phyloP scores from a whole-genome alignment of 1,139 yeast genomes.

The Arxiozyma slooffiae region DNA sequence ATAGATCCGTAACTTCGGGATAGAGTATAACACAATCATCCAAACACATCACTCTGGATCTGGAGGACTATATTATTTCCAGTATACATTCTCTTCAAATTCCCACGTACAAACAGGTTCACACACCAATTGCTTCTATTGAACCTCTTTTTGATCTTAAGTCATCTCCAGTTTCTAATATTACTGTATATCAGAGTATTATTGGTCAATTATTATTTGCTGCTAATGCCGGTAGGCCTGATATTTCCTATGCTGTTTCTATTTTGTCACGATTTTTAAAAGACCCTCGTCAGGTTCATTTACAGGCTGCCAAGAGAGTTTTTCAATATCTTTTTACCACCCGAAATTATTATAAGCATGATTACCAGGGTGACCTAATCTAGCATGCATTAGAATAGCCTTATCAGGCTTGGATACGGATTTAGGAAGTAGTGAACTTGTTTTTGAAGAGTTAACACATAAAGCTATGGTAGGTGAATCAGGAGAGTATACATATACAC shows the following conservation, averaged over 20 bases:
- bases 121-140: background rate
- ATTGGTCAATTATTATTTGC: slow-evolving; percentile 5
- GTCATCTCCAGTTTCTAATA: background rate
- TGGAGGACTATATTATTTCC: slow-evolving; percentile 1
- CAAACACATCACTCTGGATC: background rate
- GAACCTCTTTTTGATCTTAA: background rate
- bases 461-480: too few species aligned
- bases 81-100: background rate
- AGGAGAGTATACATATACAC: too few species aligned
- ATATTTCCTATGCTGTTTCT: slow-evolving; percentile 10
- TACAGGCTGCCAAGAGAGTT: slow-evolving; percentile 6
- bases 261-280: slow-evolving; percentile 6
- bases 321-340: slow-evolving; percentile 8
- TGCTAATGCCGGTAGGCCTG: slow-evolving; percentile 10
- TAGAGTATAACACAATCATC: slow-evolving; percentile 15
- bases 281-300: slow-evolving; percentile 5
- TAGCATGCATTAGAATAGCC: too few species aligned
- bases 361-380: slow-evolving; percentile 2
- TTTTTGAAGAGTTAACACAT: too few species aligned
- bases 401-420: too few species aligned
- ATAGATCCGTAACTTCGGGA: slow-evolving; percentile 33
- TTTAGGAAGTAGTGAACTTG: too few species aligned
- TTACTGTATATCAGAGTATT: slow-evolving; percentile 5
- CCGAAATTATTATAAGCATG: background rate
- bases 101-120: background rate